Evolutionary conservation across 371 early-diverging fungal genomes (phyloP), one percentile per base, ranked within the genome.

Genomic region (Mucor velutinosus): DNA sequence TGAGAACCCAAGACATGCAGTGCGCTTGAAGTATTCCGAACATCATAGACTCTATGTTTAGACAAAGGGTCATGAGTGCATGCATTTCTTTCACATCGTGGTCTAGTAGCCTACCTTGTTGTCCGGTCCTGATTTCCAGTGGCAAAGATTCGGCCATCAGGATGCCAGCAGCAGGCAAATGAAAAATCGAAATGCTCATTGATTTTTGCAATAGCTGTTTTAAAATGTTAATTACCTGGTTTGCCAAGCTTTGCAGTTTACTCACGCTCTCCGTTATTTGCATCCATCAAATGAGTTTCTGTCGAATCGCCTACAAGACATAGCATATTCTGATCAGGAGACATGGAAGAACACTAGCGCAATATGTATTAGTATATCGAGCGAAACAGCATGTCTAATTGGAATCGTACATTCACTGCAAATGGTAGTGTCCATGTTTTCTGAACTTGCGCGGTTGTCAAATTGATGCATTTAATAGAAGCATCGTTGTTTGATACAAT

Each of bases 141-240:
- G 0, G 92, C 95, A 58, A 96, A 71, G 21, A 82, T 75, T 7
- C 76, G 77, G 8, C 89, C 90, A 62, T 89, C 86, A 0, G 95
- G 94, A 47, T 90, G 90, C 88, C 94, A 93, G 12, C 91, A 87
- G 61, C 92, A 93, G 0, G 95, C 85, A 77, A 96, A 96, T 1
- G 92, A 91, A 70, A 82, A 93, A 65, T 94, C 95, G 29, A 81
- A 68, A 53, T 77, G 79, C 27, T 77, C 82, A 21, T 70, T 64
- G 7, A 77, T 64, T 6, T 41, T 32, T n/a, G 37, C 59, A 11
- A 80, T 60, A 6, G 63, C 75, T 78, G 43, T 21, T 7, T 15
- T 25, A 15, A 35, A 2, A 27, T 21, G 30, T 25, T 19, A 33
- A 35, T 14, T 37, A 41, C 7, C 23, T n/a, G 41, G 21, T 49